Conservation (phyloP, 2,329 filamentous ascomycete species). For the Mycosphaerelloides madeirae region DNA sequence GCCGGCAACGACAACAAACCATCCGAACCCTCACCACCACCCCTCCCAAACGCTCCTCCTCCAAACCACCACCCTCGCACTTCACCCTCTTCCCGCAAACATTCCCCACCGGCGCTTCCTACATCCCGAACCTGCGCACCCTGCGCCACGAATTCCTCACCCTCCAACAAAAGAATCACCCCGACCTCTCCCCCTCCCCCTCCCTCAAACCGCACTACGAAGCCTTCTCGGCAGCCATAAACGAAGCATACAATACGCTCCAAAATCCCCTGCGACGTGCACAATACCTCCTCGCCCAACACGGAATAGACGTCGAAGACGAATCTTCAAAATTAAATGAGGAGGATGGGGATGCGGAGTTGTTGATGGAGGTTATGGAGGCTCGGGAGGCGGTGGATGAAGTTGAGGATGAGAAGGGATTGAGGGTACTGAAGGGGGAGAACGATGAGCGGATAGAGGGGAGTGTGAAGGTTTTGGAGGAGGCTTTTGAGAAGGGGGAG, state of each 20-base stretch:
- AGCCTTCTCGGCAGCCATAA: slow-evolving; percentile 74
- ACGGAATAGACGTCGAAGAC: slow-evolving; percentile 75
- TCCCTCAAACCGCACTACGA: slow-evolving; percentile 59
- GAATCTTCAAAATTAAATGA: slow-evolving; percentile 60
- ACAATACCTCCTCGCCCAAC: slow-evolving; percentile 73
- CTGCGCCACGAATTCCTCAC: slow-evolving; percentile 82
- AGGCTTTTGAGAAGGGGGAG: slow-evolving; percentile 63
- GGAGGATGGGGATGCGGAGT: slow-evolving; percentile 47
- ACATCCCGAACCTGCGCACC: slow-evolving; percentile 64
- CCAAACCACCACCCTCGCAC: slow-evolving; percentile 51
- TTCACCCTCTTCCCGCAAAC: slow-evolving; percentile 86
- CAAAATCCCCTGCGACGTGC: slow-evolving; percentile 72
- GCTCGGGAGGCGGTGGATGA: slow-evolving; percentile 59
- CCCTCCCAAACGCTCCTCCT: neutral
- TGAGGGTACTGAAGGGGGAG: slow-evolving; percentile 54
- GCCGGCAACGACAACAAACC: neutral
- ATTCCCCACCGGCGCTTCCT: slow-evolving; percentile 69
- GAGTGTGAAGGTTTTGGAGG: slow-evolving; percentile 60
- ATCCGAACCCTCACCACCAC: neutral
- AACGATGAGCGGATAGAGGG: slow-evolving; percentile 65
- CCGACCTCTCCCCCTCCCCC: slow-evolving; percentile 56
- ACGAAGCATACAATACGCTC: slow-evolving; percentile 86
- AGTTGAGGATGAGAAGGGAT: slow-evolving; percentile 55
- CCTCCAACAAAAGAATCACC: slow-evolving; percentile 72
- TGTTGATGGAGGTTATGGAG: slow-evolving; percentile 77